Percentiles rank a stretch among this genome's conserved stretches.
These are phyloP conservation scores for Madurella mycetomatis DNA, from an alignment of 2,329 filamentous ascomycete species.

Conservation along the genomic window DNA sequence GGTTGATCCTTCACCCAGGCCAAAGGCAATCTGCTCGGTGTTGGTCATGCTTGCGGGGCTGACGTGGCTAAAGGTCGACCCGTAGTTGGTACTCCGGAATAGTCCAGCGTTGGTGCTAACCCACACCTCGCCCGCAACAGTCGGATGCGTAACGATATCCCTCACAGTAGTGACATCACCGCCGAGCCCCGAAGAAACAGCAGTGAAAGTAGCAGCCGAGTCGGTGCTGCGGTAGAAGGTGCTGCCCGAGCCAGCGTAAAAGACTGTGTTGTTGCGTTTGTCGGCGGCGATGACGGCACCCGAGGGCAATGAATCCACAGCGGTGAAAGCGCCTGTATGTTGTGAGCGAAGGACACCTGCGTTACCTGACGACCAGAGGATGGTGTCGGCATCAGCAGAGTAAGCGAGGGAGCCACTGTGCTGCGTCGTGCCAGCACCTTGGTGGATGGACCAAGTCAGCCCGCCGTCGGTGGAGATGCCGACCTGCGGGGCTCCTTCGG, in stretches of 20 bases:
- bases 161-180: constrained; percentile 44
- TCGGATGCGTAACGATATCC: constrained; percentile 52
- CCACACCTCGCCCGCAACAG: constrained; percentile 55
- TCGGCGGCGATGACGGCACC: constrained; percentile 50
- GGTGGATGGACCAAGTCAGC: constrained; percentile 44
- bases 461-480: constrained; percentile 49
- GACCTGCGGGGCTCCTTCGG: constrained; percentile 39
- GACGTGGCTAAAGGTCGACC: constrained; percentile 41
- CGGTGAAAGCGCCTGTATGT: constrained; percentile 39
- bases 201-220: constrained; percentile 42
- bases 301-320: constrained; percentile 42
- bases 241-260: constrained; percentile 46
- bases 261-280: constrained; percentile 47
- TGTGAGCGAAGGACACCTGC: constrained; percentile 41
- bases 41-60: constrained; percentile 33
- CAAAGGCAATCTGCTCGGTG: constrained; percentile 42
- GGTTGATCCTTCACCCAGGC: constrained; percentile 34
- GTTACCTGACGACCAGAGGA: constrained; percentile 43
- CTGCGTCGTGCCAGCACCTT: constrained; percentile 42
- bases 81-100: constrained; percentile 51
- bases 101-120: constrained; percentile 52
- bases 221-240: constrained; percentile 51
- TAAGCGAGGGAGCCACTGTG: constrained; percentile 45
- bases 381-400: constrained; percentile 47
- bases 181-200: constrained; percentile 34